These are phyloP conservation scores for Cytospora chrysosperma DNA, from an alignment of 2,329 filamentous ascomycete species.

Conservation along the genomic window DNA sequence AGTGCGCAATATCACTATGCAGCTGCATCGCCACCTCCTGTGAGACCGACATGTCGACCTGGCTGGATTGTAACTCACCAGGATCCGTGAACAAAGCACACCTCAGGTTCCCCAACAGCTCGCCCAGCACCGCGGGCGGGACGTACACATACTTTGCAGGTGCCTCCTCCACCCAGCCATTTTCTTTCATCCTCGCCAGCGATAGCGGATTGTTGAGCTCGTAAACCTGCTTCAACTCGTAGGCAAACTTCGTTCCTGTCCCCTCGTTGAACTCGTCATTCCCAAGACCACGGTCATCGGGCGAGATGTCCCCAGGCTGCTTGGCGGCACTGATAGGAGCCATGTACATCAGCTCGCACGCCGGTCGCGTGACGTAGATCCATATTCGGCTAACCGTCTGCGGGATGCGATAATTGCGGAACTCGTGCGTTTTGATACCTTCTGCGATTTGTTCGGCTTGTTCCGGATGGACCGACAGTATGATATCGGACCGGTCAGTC, in stretches of 20 bases:
- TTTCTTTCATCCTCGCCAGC: conserved; percentile 50
- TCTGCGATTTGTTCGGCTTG: conserved; percentile 49
- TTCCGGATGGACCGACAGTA: conserved; percentile 49
- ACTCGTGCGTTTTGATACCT: conserved; percentile 54
- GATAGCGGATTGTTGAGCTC: conserved; percentile 60
- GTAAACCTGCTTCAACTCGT: conserved; percentile 58
- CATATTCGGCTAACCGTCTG: conserved; percentile 58
- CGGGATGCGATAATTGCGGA: conserved; percentile 56
- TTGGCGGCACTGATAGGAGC: conserved; percentile 50
- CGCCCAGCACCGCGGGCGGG: conserved; percentile 56
- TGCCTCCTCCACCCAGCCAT: conserved; percentile 52
- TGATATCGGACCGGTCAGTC: conserved; percentile 52
- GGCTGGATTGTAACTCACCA: conserved; percentile 25
- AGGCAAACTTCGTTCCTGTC: conserved; percentile 44
- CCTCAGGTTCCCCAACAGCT: conserved; percentile 57
- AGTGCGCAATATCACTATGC: conserved; percentile 41
- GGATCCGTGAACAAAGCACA: conserved; percentile 47
- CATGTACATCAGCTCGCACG: conserved; percentile 57
- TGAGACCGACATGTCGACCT: conserved; percentile 41
- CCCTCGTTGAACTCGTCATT: conserved; percentile 52
- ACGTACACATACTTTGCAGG: conserved; percentile 55
- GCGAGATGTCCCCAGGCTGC: conserved; percentile 46
- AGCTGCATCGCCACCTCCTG: conserved; percentile 55
- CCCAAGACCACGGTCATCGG: conserved; percentile 43
- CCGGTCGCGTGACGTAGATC: conserved; percentile 54